Percentiles rank a stretch among this genome's conserved stretches.
These are phyloP conservation scores for Suillus bovinus DNA, from an alignment of 768 basidiomycete genomes.

Conservation along the genomic window DNA sequence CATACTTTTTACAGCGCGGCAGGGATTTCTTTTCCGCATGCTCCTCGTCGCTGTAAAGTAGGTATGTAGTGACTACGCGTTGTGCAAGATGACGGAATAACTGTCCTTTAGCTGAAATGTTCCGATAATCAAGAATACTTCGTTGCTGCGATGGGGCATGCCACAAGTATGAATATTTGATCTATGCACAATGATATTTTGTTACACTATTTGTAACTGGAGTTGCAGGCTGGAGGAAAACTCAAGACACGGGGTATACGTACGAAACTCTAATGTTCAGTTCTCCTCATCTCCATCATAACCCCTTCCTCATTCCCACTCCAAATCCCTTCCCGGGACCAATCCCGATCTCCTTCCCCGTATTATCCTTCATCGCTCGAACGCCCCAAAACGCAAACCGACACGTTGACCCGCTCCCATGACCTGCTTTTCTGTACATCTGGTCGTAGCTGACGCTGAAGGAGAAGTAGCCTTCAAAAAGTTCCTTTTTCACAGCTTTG, in stretches of 20 bases:
- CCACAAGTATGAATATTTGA: not conserved
- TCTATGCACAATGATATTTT: conserved; percentile 1
- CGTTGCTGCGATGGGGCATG: not conserved
- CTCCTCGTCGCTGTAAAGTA: not conserved
- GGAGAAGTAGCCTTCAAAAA: conserved; percentile 42
- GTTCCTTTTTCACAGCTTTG: conserved; percentile 25
- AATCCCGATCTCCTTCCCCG: conserved; percentile 36
- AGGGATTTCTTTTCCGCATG: not conserved
- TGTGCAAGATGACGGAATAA: not conserved
- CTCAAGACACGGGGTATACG: not conserved
- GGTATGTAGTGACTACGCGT: not conserved
- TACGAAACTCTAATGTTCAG: not conserved
- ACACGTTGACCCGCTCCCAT: conserved; percentile 32
- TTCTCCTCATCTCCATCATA: not conserved
- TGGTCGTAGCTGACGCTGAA: conserved; percentile 36
- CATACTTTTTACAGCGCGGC: not conserved
- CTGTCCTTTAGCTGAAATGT: not conserved
- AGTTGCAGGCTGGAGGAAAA: not conserved
- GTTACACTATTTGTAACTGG: not conserved
- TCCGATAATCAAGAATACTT: not conserved
- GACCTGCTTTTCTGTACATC: conserved; percentile 37
- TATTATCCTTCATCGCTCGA: conserved; percentile 33
- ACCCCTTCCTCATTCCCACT: not conserved
- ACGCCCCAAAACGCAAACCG: conserved; percentile 40
- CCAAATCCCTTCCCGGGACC: conserved; percentile 28